Base-by-base conservation (phyloP, 306 rosid species). In the Quercus engelmannii region DNA sequence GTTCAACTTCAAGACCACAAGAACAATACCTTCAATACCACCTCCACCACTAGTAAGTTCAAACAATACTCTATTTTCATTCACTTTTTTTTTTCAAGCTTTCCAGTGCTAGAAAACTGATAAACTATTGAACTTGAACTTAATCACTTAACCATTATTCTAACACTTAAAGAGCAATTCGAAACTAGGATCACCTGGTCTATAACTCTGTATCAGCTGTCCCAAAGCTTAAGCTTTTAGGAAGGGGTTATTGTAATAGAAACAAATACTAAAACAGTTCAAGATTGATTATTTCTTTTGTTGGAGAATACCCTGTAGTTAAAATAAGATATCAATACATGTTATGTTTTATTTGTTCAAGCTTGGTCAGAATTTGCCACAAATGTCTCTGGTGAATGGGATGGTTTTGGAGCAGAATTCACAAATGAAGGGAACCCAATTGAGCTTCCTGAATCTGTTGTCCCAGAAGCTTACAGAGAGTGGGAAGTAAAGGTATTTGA, bases 321-420 rank as follows among this genome's bases (percentile, higher is more conserved):
- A 10, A 13, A 1, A 3, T 12, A 55, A 7, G 46, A 41, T 58
- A 26, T 26, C 28, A 43, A 13, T 6, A 58, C 18, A 57, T 51
- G 57, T 35, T 21, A 68, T 33, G 23, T 78, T 51, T 57, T 33
- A 57, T 80, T 26, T 75, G 88, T 77, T 75, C 80, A 67, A 91
- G 95, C 84, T 1, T 93, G 99, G 99, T 83, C 90, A 5, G 91
- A 91, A 86, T 91, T 95, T 83, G 83, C 99, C 61, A 79, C 59
- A 59, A 90, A 91, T 79, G 90, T 90, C 21, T 95, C 98, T 3
- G 99, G 98, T 68, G 99, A 95, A 82, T 95, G 99, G 99, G 99
- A 93, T 83, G 99, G 98, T 75, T 82, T 85, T 81, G 94, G 93
- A 56, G 99, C 99, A 17, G 98, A 93, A 51, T 95, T 95, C 87